phyloP scores from a whole-genome alignment of 352 stramenopile genomes.

The Pelagophyceae sp. region DNA sequence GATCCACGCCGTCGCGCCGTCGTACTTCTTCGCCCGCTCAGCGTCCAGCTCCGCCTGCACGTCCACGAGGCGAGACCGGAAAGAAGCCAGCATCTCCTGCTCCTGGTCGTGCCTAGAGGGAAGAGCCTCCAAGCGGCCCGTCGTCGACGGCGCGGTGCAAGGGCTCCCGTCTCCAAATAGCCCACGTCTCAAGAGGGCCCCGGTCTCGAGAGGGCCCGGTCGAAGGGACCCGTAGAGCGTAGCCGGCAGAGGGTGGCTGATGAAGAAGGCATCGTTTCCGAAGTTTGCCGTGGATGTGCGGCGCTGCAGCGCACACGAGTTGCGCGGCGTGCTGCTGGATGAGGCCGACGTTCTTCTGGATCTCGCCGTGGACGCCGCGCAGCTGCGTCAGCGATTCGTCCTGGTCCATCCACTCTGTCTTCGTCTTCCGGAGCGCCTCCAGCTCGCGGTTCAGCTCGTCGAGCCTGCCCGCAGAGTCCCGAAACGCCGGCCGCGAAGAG shows the following conservation, averaged over 20 bases:
- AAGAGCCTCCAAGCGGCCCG: no score
- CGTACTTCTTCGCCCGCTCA: constrained; percentile 76
- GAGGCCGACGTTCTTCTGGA: constrained; percentile 73
- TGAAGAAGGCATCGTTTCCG: no score
- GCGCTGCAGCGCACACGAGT: no score
- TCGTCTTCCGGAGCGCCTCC: constrained; percentile 18
- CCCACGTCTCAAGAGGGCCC: no score
- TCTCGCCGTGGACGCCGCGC: constrained; percentile 64
- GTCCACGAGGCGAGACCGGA: constrained; percentile 75
- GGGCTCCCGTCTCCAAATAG: no score
- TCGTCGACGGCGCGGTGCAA: no score
- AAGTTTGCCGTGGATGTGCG: no score
- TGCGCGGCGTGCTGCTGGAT: constrained; percentile 76
- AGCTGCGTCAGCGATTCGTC: constrained; percentile 67
- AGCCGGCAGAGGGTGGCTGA: no score
- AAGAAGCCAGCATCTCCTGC: constrained; percentile 72
- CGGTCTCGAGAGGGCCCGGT: no score
- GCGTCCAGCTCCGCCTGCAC: constrained; percentile 80
- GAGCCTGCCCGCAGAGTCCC: constrained; percentile 33
- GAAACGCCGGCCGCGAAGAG: no score
- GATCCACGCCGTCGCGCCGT: constrained; percentile 74
- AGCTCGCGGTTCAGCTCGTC: constrained; percentile 57
- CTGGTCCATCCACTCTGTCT: constrained; percentile 60
- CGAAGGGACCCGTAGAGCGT: no score
- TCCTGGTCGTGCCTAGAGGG: constrained; percentile 80